These are phyloP conservation scores for Colletotrichum destructivum DNA, from an alignment of 2,329 filamentous ascomycete genomes.

Conservation along the genomic window DNA sequence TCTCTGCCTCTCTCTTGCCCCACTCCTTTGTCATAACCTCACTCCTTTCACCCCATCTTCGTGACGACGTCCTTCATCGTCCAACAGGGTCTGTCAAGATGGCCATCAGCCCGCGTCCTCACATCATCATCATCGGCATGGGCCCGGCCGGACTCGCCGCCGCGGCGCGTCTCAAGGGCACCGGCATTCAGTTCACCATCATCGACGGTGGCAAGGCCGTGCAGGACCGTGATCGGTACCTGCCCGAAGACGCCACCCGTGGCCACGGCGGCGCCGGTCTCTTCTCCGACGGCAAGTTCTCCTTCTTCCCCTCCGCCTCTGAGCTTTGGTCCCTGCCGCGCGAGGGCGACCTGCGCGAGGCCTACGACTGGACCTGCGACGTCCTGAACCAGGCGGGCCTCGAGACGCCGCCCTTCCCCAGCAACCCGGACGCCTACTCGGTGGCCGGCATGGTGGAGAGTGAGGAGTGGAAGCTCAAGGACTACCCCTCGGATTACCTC, in stretches of 20 bases:
- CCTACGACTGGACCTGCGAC: constrained; percentile 1
- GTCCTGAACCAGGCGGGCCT: constrained; percentile 9
- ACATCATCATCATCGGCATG: constrained; percentile 50
- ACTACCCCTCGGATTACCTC: constrained; percentile 2
- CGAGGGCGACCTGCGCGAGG: constrained; percentile 5
- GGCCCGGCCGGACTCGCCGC: constrained; percentile 52
- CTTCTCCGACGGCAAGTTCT: constrained; percentile 8
- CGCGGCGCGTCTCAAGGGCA: constrained; percentile 48
- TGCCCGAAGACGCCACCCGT: constrained; percentile 9
- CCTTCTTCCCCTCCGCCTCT: constrained; percentile 8
- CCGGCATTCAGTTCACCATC: constrained; percentile 11
- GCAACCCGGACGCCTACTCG: constrained; percentile 5
- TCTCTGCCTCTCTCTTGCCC: too few species aligned
- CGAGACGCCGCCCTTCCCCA: constrained; percentile 2
- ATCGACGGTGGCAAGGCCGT: constrained; percentile 7
- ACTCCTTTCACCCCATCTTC: background rate
- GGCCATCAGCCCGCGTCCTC: constrained; percentile 25
- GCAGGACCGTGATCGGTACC: background rate
- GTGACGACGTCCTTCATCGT: background rate
- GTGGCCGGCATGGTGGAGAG: constrained; percentile 13
- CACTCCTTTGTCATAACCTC: background rate
- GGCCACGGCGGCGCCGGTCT: constrained; percentile 3
- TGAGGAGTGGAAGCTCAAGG: constrained; percentile 4
- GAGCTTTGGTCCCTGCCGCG: constrained; percentile 14
- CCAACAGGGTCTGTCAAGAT: background rate